These are phyloP conservation scores for Penicillium concentricum DNA, from an alignment of 2,329 filamentous ascomycete species.

Conservation along the genomic window DNA sequence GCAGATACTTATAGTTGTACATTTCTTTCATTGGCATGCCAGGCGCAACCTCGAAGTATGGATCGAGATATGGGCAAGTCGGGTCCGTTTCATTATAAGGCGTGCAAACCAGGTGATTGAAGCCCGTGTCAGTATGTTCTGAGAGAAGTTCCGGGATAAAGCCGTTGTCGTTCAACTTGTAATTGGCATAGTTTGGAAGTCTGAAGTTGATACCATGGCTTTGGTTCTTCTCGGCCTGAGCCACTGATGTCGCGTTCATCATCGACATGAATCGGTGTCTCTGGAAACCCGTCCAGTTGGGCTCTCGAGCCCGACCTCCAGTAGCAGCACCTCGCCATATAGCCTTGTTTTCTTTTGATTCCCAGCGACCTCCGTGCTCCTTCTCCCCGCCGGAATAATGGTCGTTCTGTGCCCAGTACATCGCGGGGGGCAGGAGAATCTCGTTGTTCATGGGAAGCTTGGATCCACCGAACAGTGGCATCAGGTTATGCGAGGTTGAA, in stretches of 20 bases:
- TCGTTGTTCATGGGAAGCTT: constrained; percentile 54
- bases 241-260: constrained; percentile 64
- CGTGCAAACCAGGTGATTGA: constrained; percentile 48
- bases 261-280: constrained; percentile 73
- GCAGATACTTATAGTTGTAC: constrained; percentile 63
- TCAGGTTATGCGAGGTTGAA: constrained; percentile 43
- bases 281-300: constrained; percentile 71
- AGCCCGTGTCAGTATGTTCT: constrained; percentile 42
- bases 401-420: constrained; percentile 49
- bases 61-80: constrained; percentile 49
- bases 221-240: constrained; percentile 46
- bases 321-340: constrained; percentile 52
- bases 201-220: constrained; percentile 32
- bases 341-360: constrained; percentile 40
- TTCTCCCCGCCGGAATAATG: constrained; percentile 44
- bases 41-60: constrained; percentile 37
- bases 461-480: constrained; percentile 52
- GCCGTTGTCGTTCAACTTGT: constrained; percentile 37
- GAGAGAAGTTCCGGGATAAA: constrained; percentile 43
- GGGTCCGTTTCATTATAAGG: constrained; percentile 32
- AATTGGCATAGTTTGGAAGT: constrained; percentile 42
- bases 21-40: constrained; percentile 36
- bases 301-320: constrained; percentile 46
- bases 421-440: constrained; percentile 51
- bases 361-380: constrained; percentile 42